phyloP scores from a whole-genome alignment of 106 monocot genomes.

The Allium fistulosum region DNA sequence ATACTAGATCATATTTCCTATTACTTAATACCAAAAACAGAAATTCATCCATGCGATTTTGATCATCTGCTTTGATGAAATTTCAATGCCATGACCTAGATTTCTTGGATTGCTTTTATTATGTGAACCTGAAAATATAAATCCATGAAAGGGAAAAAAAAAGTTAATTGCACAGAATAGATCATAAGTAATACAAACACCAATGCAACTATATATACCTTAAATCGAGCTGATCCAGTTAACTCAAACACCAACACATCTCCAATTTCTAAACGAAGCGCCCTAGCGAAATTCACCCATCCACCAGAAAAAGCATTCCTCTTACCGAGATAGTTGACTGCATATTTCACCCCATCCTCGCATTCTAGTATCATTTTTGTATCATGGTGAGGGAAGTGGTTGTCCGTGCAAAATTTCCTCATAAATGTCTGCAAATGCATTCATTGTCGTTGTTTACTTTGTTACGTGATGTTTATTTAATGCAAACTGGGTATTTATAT shows the following conservation, averaged over 20 bases:
- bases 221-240: neutral
- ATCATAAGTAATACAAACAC: too few species aligned
- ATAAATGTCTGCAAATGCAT: constrained; percentile 28
- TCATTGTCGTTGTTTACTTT: neutral
- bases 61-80: too few species aligned
- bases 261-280: neutral
- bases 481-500: neutral
- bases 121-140: too few species aligned
- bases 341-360: neutral
- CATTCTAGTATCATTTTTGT: constrained; percentile 1
- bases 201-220: neutral
- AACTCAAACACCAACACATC: constrained; percentile 6
- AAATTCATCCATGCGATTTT: too few species aligned
- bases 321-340: neutral
- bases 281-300: neutral
- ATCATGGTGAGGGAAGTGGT: neutral
- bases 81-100: too few species aligned
- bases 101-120: too few species aligned
- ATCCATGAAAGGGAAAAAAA: too few species aligned
- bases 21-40: too few species aligned
- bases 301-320: neutral
- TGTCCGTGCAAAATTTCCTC: constrained; percentile 1
- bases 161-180: too few species aligned
- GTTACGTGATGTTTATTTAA: neutral
- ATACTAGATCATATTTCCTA: too few species aligned